Base-by-base conservation (phyloP, 495 filamentous ascomycete species). In the Lasiosphaeris hirsuta region DNA sequence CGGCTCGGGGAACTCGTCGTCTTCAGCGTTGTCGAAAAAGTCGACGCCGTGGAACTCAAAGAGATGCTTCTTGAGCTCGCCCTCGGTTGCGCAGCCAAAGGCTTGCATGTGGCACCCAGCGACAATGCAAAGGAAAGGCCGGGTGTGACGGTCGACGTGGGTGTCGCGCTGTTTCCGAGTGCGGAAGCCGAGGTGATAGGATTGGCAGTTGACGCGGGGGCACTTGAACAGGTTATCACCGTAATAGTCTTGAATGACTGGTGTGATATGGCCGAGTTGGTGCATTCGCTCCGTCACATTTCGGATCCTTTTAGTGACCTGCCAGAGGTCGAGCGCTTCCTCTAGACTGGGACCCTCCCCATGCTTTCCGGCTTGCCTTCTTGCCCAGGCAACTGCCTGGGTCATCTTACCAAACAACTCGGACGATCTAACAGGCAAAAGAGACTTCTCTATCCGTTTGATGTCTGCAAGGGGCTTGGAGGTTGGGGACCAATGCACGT, bases 151-250 rank as follows among this genome's bases (percentile, higher is more conserved):
- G 10, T 67, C 58, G 39, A 70, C 44, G 58, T 77, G 73, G 7
- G 64, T 48, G 17, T 74, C 64, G 3, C 69, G 65, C 18, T 59
- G 53, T 14, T 64, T 59, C 0, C 13, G 30, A 8, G 63, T 64
- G 2, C 34, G 44, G 51, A 78, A 79, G 4, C 76, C 76, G 53
- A 73, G 60, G 54, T 72, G 64, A 52, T 75, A 79, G 58, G 68
- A 71, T 17, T 55, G 63, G 50, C 76, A 79, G 54, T 62, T 71
- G 15, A 76, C 47, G 30, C 68, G 63, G 4, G 70, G 69, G 43
- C 75, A 78, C 60, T 76, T 77, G 61, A 72, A 76, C 46, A 60
- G 55, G 11, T 67, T 57, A n/a, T 52, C 45, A 3, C 75, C 74
- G 56, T 78, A 75, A 10, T 64, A 73, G 15, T 47, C 47, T 17